phyloP scores from a whole-genome alignment of 176 grass and related monocot genomes.

The Puccinellia tenuiflora region DNA sequence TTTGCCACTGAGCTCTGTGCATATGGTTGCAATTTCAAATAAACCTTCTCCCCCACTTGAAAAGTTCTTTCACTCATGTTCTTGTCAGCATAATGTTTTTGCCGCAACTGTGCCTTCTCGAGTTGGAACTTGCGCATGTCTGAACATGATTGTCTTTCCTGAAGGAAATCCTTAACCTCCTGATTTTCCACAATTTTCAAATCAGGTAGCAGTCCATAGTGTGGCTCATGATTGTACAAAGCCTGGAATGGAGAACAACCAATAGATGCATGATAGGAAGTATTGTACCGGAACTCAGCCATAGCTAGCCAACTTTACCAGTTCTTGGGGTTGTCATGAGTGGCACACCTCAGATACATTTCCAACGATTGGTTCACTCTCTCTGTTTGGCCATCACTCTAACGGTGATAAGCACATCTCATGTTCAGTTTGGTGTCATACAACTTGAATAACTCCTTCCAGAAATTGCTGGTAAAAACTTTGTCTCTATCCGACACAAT shows the following conservation, averaged over 20 bases:
- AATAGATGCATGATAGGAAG: not conserved
- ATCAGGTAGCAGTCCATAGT: not conserved
- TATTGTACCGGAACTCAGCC: not conserved
- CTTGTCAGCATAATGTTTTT: no score
- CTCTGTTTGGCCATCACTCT: not conserved
- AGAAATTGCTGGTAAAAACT: no score
- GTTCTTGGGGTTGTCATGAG: not conserved
- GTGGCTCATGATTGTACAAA: not conserved
- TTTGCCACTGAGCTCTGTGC: no score
- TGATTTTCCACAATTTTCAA: no score
- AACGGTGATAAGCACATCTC: not conserved
- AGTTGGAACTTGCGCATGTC: no score
- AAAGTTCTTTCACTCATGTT: no score
- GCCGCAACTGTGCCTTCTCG: no score
- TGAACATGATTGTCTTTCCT: no score
- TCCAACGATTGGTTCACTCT: not conserved
- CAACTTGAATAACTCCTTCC: not conserved
- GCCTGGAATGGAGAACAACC: not conserved
- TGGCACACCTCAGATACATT: not conserved
- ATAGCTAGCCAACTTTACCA: not conserved
- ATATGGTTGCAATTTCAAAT: no score
- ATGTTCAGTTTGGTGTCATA: rapidly evolving
- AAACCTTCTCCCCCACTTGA: no score
- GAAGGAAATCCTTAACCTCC: no score
- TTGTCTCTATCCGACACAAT: no score